phyloP scores from a whole-genome alignment of 176 grass and related monocot genomes.

The Zoysia pacifica region DNA sequence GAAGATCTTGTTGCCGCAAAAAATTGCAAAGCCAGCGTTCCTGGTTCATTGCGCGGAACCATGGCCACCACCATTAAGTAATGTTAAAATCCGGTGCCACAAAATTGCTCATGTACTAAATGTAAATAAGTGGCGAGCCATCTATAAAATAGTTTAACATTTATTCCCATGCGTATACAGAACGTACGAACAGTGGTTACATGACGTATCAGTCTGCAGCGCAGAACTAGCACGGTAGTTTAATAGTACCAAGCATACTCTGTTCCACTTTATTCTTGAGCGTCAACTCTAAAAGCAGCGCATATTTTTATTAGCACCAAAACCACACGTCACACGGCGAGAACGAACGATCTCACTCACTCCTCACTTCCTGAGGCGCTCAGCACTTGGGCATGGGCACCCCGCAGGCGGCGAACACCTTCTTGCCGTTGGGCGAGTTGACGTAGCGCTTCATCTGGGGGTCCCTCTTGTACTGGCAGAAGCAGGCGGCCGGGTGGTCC shows the following conservation, averaged over 20 bases:
- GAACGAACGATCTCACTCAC: no score
- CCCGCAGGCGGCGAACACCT: conserved; percentile 61
- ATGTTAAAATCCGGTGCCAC: no score
- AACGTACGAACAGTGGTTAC: neutral
- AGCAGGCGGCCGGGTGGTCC: conserved; percentile 73
- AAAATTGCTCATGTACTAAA: no score
- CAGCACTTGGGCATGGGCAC: conserved; percentile 44
- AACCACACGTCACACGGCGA: neutral
- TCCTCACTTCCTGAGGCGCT: neutral
- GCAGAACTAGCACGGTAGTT: neutral
- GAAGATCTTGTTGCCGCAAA: neutral
- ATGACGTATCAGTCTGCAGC: neutral
- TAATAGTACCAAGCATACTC: neutral
- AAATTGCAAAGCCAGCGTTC: no score
- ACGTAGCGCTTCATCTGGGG: conserved; percentile 69
- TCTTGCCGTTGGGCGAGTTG: conserved; percentile 93
- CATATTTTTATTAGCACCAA: neutral
- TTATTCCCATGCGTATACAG: neutral
- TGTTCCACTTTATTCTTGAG: conserved; percentile 18
- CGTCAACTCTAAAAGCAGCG: neutral
- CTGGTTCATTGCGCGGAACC: no score
- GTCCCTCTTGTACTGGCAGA: conserved; percentile 83
- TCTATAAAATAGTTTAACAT: conserved; percentile 3
- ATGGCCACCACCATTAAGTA: no score
- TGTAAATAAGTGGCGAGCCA: neutral